Base-by-base conservation (phyloP, 257 asterid species). In the Fraxinus excelsior region DNA sequence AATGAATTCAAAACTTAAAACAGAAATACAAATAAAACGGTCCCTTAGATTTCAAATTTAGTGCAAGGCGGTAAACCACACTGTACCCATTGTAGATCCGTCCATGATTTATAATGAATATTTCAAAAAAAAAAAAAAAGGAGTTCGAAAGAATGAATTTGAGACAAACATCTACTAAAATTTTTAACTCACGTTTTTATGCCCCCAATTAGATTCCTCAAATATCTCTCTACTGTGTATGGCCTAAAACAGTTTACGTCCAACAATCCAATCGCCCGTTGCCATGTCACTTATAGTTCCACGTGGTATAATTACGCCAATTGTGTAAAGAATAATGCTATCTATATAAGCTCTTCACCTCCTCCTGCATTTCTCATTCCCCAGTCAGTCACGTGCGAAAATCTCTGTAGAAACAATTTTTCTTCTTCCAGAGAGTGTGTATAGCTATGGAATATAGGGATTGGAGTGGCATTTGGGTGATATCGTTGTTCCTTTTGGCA, bases 401-500 rank as follows among this genome's bases (percentile, higher is more conserved):
- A 19, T 31, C 82, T 78, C 66, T 10, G 71, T 84, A 74, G 80
- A 82, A 78, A 85, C 83, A 60, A 60, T 1, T 38, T 8, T 38
- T 38, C 44, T 8, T 38, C 44, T 12, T 60, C 28, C 67, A 25
- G 67, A 9, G 25, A 23, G 67, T 8, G 4, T 21, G 32, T 38
- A 62, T 26, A 26, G 85, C 26, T 6, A 88, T 88, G 95, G 88
- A 70, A 82, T 23, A 75, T 76, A 82, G 84, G 80, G 56, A 76
- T 76, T 80, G 83, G 85, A 76, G 81, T 25, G 80, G 84, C 40
- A 2, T 82, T 46, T 68, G 85, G 70, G 71, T 84, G 71, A 34
- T 81, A 70, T 38, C 74, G 0, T 26, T 77, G 75, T 73, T 83
- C 71, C 77, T 78, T 28, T 70, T 69, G 72, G 76, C 71, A 71